phyloP scores from a whole-genome alignment of 352 stramenopile genomes.

The Pythium brachiatum region DNA sequence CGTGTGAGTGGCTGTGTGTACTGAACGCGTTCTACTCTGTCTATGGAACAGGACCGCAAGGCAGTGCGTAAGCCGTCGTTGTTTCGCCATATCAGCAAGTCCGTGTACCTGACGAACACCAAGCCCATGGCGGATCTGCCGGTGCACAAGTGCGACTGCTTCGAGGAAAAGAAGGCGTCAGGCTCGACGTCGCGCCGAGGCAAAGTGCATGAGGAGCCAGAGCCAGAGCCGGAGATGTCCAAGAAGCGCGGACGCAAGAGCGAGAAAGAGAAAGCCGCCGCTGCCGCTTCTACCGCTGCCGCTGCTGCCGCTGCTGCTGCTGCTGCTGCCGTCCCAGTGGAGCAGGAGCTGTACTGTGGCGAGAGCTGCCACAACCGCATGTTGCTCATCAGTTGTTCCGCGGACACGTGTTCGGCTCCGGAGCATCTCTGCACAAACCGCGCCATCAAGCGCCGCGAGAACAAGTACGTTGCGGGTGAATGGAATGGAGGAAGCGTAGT shows the following conservation, averaged over 20 bases:
- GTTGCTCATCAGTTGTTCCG: slow-evolving; percentile 79
- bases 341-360: slow-evolving; percentile 40
- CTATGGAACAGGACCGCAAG: slow-evolving; percentile 37
- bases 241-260: slow-evolving; percentile 10
- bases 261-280: slow-evolving; percentile 5
- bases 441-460: slow-evolving; percentile 60
- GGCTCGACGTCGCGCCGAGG: slow-evolving; percentile 39
- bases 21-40: background rate
- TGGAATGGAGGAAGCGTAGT: too few relatives aligned
- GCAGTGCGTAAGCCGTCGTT: slow-evolving; percentile 46
- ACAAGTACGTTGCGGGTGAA: slow-evolving; percentile 38
- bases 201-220: background rate
- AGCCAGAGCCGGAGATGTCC: background rate
- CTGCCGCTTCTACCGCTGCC: background rate
- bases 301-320: background rate
- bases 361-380: slow-evolving; percentile 84
- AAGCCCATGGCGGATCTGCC: slow-evolving; percentile 51
- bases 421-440: slow-evolving; percentile 72
- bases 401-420: slow-evolving; percentile 73
- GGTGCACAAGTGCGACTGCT: slow-evolving; percentile 79
- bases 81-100: slow-evolving; percentile 69
- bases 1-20: background rate
- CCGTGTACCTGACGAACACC: slow-evolving; percentile 67
- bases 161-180: slow-evolving; percentile 36
- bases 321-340: background rate